phyloP scores from a whole-genome alignment of 2,329 filamentous ascomycete species.

The Didymellaceae sp. region DNA sequence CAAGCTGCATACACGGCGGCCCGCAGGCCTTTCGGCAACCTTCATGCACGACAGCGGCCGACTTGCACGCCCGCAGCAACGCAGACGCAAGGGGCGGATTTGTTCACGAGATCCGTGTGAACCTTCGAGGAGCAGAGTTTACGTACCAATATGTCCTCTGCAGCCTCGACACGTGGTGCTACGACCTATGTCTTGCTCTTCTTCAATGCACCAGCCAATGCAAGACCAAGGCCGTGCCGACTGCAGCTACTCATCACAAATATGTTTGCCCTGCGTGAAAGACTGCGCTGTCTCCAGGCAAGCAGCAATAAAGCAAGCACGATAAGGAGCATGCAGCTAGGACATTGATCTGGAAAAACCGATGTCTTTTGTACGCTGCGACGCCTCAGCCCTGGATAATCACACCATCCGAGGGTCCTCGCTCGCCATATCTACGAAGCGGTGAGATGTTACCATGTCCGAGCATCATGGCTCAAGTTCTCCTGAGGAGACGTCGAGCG shows the following conservation, averaged over 20 bases:
- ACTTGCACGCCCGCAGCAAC: constrained; percentile 3
- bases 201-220: constrained; percentile 10
- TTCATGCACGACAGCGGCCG: constrained; percentile 5
- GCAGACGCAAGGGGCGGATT: not conserved
- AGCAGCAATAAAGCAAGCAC: constrained; percentile 5
- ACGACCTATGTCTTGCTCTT: constrained; percentile 4
- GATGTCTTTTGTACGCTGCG: not conserved
- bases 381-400: not conserved
- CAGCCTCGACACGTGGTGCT: constrained; percentile 22
- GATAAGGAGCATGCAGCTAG: constrained; percentile 13
- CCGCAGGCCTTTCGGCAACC: constrained; percentile 12
- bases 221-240: constrained; percentile 9
- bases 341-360: not conserved
- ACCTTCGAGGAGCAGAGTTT: not conserved
- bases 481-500: constrained; percentile 19
- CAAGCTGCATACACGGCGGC: constrained; percentile 17
- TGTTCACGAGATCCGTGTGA: constrained; percentile 1
- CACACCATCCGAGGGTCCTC: constrained; percentile 20
- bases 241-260: not conserved
- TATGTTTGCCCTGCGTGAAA: constrained; percentile 3
- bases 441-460: constrained; percentile 27
- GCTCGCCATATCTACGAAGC: constrained; percentile 29
- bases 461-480: constrained; percentile 24
- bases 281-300: constrained; percentile 9
- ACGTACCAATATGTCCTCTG: constrained; percentile 4